Evolutionary conservation across 345 rosid species (phyloP).

Genomic region (Hibiscus syriacus): DNA sequence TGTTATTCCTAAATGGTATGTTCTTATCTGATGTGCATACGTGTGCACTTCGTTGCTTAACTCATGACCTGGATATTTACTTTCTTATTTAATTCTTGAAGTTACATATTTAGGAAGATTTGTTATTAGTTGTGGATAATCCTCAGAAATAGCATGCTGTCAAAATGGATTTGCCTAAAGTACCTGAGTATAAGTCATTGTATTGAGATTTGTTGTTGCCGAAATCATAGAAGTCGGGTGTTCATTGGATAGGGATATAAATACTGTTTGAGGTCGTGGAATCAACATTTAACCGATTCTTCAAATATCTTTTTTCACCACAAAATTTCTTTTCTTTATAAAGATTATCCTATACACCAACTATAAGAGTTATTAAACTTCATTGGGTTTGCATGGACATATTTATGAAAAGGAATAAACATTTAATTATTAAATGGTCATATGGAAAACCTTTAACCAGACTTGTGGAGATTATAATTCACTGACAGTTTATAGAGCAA

Average conservation of each 20-base stretch:
- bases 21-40: slow-evolving; percentile 16
- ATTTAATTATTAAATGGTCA: no score
- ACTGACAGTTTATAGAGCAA: background rate
- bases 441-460: background rate
- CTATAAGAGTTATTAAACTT: no score
- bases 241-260: background rate
- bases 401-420: background rate
- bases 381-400: no score
- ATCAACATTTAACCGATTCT: background rate
- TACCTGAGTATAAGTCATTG: background rate
- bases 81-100: background rate
- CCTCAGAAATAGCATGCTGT: background rate
- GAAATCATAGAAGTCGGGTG: background rate
- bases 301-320: background rate
- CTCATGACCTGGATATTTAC: background rate
- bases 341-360: background rate
- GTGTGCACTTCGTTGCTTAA: slow-evolving; percentile 5
- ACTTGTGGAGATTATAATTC: background rate
- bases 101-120: background rate
- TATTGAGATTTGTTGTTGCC: background rate
- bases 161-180: background rate
- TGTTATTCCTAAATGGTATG: slow-evolving; percentile 84
- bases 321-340: background rate
- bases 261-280: background rate
- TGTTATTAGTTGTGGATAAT: background rate